Base-by-base conservation (phyloP, 2,329 filamentous ascomycete species). In the Alternaria burnsii region DNA sequence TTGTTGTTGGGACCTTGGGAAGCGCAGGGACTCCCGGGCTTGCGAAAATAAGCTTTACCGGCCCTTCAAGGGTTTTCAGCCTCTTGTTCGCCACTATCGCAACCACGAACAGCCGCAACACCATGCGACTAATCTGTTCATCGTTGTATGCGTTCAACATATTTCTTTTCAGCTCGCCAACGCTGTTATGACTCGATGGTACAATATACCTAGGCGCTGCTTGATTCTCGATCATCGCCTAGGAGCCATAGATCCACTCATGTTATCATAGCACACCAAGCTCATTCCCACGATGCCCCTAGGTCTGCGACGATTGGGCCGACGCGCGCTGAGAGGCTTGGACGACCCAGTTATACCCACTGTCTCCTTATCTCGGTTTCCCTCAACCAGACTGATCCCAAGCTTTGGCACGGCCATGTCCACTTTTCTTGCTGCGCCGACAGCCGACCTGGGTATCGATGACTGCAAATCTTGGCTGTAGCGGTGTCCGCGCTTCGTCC, bases 271-370 rank as follows among this genome's bases (percentile, higher is more conserved):
- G 46, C 54, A 61, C 28, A 59, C 36, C 54, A 52, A 40, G 52
- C 52, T 47, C 55, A 22, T 61, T 66, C 53, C 63, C 69, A 71
- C 69, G 68, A 68, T 68, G 62, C 62, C 59, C 63, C 59, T 63
- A 55, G 43, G 40, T 54, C 43, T 44, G 40, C 54, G 52, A 69
- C 57, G 64, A 76, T 77, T 76, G 74, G 73, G 58, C 47, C 44
- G 58, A 64, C 55, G 62, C 70, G 69, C 64, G 69, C 59, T 63
- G 61, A 50, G 63, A 67, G 67, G 65, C 65, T 70, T 68, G 63
- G 69, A 59, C 54, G 73, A 60, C 71, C 74, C 74, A 74, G 60
- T 70, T 74, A 64, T 76, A 75, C 70, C 73, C 74, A 76, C 73
- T 67, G 42, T 67, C 59, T 68, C 50, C 67, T 75, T 76, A 75